These are phyloP conservation scores for Fraxinus albicans DNA, from an alignment of 305 asterid species.

Conservation along the genomic window DNA sequence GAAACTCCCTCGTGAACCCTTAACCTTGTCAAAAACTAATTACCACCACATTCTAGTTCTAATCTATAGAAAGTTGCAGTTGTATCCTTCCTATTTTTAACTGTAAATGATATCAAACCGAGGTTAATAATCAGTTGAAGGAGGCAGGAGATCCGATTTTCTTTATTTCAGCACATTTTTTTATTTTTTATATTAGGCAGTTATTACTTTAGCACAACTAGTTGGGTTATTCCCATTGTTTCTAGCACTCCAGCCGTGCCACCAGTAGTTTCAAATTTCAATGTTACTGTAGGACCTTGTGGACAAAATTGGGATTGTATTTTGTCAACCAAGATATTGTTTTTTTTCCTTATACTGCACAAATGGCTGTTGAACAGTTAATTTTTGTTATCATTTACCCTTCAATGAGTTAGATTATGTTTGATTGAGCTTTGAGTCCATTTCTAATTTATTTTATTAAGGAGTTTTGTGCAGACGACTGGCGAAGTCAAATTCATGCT, in stretches of 20 bases:
- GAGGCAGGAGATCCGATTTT: conserved; percentile 9
- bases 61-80: conserved; percentile 5
- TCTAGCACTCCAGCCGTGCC: conserved; percentile 8
- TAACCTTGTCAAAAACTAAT: conserved; percentile 22
- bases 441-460: not conserved
- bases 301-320: not conserved
- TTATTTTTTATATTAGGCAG: not conserved
- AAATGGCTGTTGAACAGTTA: not conserved
- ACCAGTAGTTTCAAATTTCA: not conserved
- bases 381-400: not conserved
- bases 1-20: conserved; percentile 43
- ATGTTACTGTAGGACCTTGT: not conserved
- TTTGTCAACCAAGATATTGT: not conserved
- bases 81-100: conserved; percentile 14
- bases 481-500: not conserved
- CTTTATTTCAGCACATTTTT: not conserved
- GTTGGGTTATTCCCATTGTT: conserved; percentile 33
- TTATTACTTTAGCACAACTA: conserved; percentile 32
- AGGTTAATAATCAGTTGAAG: conserved; percentile 14
- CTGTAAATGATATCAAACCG: conserved; percentile 33
- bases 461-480: not conserved
- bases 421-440: not conserved
- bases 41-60: conserved; percentile 7
- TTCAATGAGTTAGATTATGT: not conserved
- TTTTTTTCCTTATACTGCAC: not conserved